Conservation (phyloP, 2,329 filamentous ascomycete species). For the Penicillium occitanis region DNA sequence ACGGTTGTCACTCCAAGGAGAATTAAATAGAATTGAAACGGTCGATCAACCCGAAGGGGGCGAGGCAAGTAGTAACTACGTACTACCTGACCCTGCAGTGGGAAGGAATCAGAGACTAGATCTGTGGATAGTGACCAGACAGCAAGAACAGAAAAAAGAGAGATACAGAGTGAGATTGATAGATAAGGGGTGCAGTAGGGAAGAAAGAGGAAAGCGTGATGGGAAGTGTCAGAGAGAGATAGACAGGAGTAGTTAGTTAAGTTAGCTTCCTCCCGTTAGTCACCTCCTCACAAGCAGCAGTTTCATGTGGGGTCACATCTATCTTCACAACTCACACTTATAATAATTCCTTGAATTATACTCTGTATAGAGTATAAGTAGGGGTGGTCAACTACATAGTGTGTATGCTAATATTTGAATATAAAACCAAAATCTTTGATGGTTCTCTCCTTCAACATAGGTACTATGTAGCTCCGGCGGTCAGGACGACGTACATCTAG, state of each 20-base stretch:
- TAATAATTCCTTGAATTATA: too few species aligned
- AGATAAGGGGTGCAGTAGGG: slow-evolving; percentile 3
- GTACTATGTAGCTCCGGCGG: not conserved
- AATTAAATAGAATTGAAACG: not conserved
- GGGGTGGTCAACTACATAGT: not conserved
- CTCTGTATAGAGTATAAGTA: too few species aligned
- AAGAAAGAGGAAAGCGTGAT: slow-evolving; percentile 1
- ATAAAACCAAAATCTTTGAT: not conserved
- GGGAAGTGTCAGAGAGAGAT: not conserved
- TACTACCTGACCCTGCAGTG: not conserved
- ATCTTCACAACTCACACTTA: not conserved
- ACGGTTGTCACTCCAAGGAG: not conserved
- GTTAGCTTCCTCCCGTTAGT: not conserved
- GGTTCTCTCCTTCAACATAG: not conserved
- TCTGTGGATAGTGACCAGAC: not conserved
- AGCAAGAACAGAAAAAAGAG: not conserved
- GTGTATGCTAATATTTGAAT: not conserved
- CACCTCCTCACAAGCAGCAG: not conserved
- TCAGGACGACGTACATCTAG: not conserved
- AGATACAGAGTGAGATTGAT: not conserved
- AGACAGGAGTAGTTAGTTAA: not conserved
- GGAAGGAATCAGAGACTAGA: not conserved
- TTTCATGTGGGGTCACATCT: slow-evolving; percentile 5
- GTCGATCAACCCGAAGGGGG: slow-evolving; percentile 8
- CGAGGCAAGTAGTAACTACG: not conserved